Percentiles rank a stretch among this genome's conserved stretches.
Evolutionary conservation across 108 stramenopile genomes (phyloP).

Genomic region (Tribonema minus): DNA sequence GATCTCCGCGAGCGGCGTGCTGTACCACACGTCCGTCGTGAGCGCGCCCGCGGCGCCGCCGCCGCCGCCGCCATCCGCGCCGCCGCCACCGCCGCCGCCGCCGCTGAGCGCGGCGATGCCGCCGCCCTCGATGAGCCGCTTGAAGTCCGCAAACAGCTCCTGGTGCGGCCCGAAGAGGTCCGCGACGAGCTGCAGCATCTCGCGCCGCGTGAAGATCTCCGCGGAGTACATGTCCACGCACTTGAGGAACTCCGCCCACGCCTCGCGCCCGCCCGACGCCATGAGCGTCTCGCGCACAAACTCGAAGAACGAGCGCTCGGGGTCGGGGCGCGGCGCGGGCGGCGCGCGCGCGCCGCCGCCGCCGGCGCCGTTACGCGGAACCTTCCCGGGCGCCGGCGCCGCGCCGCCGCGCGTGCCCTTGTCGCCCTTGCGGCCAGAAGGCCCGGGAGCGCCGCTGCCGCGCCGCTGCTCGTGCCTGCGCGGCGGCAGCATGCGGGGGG

Average conservation of each 20-base stretch:
- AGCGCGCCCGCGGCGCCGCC: too few relatives aligned
- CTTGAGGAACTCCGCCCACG: slow-evolving; percentile 79
- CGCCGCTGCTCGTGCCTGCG: slow-evolving; percentile 1
- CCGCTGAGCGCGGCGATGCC: background rate
- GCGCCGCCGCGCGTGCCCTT: too few relatives aligned
- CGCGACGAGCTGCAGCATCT: slow-evolving; percentile 83
- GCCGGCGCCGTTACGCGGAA: background rate
- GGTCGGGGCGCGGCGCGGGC: too few relatives aligned
- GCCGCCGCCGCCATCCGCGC: too few relatives aligned
- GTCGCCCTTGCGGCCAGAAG: too few relatives aligned
- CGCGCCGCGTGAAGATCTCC: slow-evolving; percentile 78
- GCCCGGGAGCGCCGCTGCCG: background rate
- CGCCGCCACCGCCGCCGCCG: too few relatives aligned
- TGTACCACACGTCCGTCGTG: slow-evolving; percentile 53
- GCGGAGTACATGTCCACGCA: slow-evolving; percentile 12
- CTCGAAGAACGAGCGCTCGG: too few relatives aligned
- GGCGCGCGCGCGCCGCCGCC: background rate
- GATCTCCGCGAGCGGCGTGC: slow-evolving; percentile 55
- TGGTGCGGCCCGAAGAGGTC: slow-evolving; percentile 75
- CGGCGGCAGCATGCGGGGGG: too few relatives aligned
- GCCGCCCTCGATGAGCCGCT: slow-evolving; percentile 65
- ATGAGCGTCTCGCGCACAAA: too few relatives aligned
- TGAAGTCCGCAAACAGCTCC: slow-evolving; percentile 87
- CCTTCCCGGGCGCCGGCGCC: background rate
- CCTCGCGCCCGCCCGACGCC: slow-evolving; percentile 74